phyloP scores from a whole-genome alignment of 208 protist species.

The Jaenimonas drosophilae region DNA sequence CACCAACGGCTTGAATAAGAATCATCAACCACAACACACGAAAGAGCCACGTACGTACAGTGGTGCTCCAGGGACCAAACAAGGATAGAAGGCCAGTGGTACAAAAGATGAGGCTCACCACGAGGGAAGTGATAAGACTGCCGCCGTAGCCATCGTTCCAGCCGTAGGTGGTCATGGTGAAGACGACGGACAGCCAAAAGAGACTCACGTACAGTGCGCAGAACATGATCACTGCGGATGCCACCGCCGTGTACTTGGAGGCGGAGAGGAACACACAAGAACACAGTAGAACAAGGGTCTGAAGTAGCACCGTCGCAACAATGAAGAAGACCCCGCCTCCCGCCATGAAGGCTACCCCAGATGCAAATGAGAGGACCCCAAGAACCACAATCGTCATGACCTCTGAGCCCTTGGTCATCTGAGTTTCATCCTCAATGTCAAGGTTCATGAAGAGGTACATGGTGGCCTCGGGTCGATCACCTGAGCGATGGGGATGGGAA shows the following conservation, averaged over 20 bases:
- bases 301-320: constrained; percentile 15
- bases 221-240: constrained; percentile 26
- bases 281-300: constrained; percentile 20
- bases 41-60: constrained; percentile 25
- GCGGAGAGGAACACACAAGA: constrained; percentile 17
- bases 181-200: constrained; percentile 46
- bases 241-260: constrained; percentile 13
- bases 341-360: constrained; percentile 34
- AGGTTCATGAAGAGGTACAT: constrained; percentile 44
- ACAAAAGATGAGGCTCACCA: constrained; percentile 29
- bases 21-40: constrained; percentile 31
- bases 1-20: constrained; percentile 29
- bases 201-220: constrained; percentile 26
- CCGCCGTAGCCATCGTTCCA: constrained; percentile 27
- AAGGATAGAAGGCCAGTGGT: constrained; percentile 24
- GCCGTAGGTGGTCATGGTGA: constrained; percentile 25
- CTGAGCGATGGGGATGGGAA: too few relatives aligned
- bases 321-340: constrained; percentile 33
- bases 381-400: constrained; percentile 28
- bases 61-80: constrained; percentile 26
- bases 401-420: constrained; percentile 14
- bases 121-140: constrained; percentile 26
- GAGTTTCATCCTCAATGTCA: constrained; percentile 26
- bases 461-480: constrained; percentile 13
- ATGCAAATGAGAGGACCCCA: constrained; percentile 18